Evolutionary conservation across 2,329 filamentous ascomycete species (phyloP), one percentile per base, ranked within the genome.

Genomic region (Exophiala sideris): DNA sequence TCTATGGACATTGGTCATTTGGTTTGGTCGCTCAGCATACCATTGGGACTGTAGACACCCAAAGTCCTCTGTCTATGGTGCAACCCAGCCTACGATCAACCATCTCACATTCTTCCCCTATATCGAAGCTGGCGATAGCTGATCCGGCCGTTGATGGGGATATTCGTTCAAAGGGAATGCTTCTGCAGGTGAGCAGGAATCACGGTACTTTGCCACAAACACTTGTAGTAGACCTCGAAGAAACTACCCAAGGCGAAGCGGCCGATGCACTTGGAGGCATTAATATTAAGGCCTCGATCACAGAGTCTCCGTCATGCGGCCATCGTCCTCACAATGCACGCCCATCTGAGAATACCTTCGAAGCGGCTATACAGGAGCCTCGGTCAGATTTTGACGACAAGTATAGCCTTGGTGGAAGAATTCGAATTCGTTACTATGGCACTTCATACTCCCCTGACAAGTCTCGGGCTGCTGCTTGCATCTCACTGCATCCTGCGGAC

Each of bases 401-500:
- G 35, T 70, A 76, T 41, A 76, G 78, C 45, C 70, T 84, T 1
- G 74, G 73, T 18, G 77, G 76, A 5, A 68, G 78, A 48, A 73
- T 75, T 6, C 66, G 73, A n/a, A 71, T 76, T 5, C 77, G 77
- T 56, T 71, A 76, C 6, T 83, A 79, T 76, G 82, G 82, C 2
- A 67, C 83, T 5, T 72, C 76, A 1, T 44, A 41, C 9, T 76
- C 78, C 14, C 64, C 76, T 14, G 71, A 74, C 18, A 75, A 76
- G 29, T 73, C 75, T 20, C 65, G 76, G 11, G 60, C 57, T 45
- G 80, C 78, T 4, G 71, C 72, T 3, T 79, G 76, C 51, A 70
- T 77, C 44, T 79, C 76, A 2, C 61, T 80, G 24, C 79, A 85
- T 63, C 81, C 81, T 0, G 78, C 74, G 3, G 77, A 83, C 62